Base-by-base conservation (phyloP, 768 basidiomycete genomes). In the Scleroderma citrinum region DNA sequence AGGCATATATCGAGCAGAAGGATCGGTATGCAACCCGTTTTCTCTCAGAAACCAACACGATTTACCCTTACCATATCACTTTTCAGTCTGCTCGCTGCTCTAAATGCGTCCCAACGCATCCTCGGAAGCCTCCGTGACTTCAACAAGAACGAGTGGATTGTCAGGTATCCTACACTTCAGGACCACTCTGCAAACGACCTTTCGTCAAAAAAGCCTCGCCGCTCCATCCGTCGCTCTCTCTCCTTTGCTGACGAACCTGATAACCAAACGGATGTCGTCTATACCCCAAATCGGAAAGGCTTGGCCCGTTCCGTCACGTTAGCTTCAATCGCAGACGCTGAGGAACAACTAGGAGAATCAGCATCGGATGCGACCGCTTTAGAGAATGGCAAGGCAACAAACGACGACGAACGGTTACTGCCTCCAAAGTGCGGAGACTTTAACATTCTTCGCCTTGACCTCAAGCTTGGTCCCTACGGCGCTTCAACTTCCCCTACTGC, bases 381-480 rank as follows among this genome's bases (percentile, higher is more conserved):
- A 2, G 61, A 58, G 34, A 21, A 42, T 21, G 54, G 45, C 7
- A 61, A 64, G 20, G 64, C 57, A 31, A 54, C 51, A 14, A 59
- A 65, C 46, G 66, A 73, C 29, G 49, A 47, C 1, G 68, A 60
- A 46, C 67, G 66, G n/a, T 65, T 73, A 13, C 61, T 75, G 37
- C 71, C 76, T 19, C 65, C 69, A 23, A 75, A 67, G 23, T 57
- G 60, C 1, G 73, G 77, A 36, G 87, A 89, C 54, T 93, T 98
- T 67, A 81, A 86, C 52, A 85, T 97, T 46, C 82, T 97, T 53
- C 87, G 88, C 12, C 80, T 98, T 39, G 93, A 98, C 70, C 83
- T 98, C 59, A 91, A 91, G 62, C 83, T 97, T 41, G 93, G 93
- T 19, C 75, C 85, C 29, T 81, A 78, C 47, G 80, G 77, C 34